Conservation (phyloP, 495 filamentous ascomycete species). For the Trichoderma reesei region DNA sequence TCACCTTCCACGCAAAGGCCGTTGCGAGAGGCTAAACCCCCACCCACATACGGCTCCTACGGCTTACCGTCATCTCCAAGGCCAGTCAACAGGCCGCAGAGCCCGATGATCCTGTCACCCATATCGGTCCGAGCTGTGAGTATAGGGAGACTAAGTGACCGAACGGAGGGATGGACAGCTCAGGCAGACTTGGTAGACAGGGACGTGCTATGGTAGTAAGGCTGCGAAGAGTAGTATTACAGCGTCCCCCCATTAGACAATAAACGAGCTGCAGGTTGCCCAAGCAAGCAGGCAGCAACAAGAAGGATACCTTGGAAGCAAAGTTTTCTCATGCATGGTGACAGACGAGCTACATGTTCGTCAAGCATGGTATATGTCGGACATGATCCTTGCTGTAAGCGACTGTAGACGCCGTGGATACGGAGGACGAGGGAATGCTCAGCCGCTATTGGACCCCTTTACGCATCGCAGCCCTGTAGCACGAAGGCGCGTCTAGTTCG, state of each 20-base stretch:
- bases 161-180: neutral
- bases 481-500: constrained; percentile 5
- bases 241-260: too few species aligned
- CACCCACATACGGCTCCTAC: neutral
- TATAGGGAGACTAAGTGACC: neutral
- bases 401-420: neutral
- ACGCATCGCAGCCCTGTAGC: neutral
- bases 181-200: constrained; percentile 1
- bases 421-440: neutral
- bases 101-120: neutral
- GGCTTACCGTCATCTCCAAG: neutral
- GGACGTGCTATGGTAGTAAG: constrained; percentile 3
- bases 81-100: neutral
- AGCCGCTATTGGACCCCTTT: neutral
- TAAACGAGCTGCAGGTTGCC: too few species aligned
- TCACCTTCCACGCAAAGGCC: constrained; percentile 5
- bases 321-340: neutral
- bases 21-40: neutral
- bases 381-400: too few species aligned
- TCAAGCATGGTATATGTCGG: neutral
- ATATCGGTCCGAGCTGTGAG: neutral
- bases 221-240: neutral
- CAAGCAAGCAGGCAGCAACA: too few species aligned
- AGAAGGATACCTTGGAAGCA: too few species aligned
- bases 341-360: neutral